These are phyloP conservation scores for Leucosporidium scottii DNA, from an alignment of 768 basidiomycete species.

Conservation along the genomic window DNA sequence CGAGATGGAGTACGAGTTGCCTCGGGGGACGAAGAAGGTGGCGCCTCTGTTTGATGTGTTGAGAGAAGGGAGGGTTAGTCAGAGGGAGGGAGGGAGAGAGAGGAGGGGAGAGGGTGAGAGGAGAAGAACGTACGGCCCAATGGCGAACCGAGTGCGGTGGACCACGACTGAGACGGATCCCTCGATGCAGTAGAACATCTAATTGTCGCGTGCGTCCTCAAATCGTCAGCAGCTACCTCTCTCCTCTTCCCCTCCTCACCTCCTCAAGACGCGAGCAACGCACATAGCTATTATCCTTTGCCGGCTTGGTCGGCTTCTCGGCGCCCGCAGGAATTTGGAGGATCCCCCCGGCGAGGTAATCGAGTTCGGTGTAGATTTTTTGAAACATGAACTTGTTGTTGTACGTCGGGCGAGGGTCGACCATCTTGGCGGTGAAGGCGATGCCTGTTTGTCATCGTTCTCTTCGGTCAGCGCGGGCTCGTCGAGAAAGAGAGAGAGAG, in stretches of 20 bases:
- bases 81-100: background rate
- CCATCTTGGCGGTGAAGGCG: slow-evolving; percentile 65
- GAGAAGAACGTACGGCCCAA: slow-evolving; percentile 43
- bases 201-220: too few relatives aligned
- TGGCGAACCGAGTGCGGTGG: slow-evolving; percentile 66
- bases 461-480: background rate
- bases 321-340: slow-evolving; percentile 69
- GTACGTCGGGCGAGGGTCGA: slow-evolving; percentile 55
- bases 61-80: background rate
- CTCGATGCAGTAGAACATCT: slow-evolving; percentile 75
- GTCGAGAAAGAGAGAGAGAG: background rate
- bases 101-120: background rate
- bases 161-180: slow-evolving; percentile 83
- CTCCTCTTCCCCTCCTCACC: too few relatives aligned
- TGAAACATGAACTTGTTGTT: slow-evolving; percentile 68
- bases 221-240: too few relatives aligned
- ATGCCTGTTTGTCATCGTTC: slow-evolving; percentile 58
- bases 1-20: slow-evolving; percentile 28
- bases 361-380: slow-evolving; percentile 83
- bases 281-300: slow-evolving; percentile 91
- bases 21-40: slow-evolving; percentile 31
- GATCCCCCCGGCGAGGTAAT: slow-evolving; percentile 85
- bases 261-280: slow-evolving; percentile 40
- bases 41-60: slow-evolving; percentile 21
- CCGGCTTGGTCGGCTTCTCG: slow-evolving; percentile 77